Evolutionary conservation across 768 basidiomycete genomes (phyloP), one percentile per base, ranked within the genome.

Genomic region (Amyloporia xantha): DNA sequence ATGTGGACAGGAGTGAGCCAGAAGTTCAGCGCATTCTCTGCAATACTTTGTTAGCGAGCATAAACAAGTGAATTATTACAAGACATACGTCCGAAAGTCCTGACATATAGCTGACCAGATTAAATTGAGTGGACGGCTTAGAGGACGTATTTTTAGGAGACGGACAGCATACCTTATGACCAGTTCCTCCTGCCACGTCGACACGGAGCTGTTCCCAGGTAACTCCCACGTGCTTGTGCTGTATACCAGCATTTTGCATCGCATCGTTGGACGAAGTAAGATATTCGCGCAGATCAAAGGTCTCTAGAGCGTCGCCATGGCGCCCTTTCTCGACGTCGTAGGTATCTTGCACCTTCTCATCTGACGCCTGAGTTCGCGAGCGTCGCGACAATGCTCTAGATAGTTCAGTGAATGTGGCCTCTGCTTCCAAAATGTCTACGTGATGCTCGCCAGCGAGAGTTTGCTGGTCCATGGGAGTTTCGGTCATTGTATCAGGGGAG

Each of bases 191-290:
- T 3, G 72, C 50, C 26, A 79, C 82, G 5, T 78, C 69, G 26
- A 87, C 86, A 50, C 79, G 69, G 1, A 89, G 67, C 55, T 82
- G 71, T 44, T 84, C 75, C 86, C 86, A 89, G 21, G 78, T 78
- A 19, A 89, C 79, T 26, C 84, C 84, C 6, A 88, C 83, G 51
- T 84, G 81, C 73, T 88, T 88, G 57, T 82, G 80, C 50, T 75
- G 76, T 41, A 86, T 81, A 13, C 85, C 85, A 2, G 82, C 82
- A 17, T 64, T 60, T 47, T 85, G 76, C 44, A 78, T 73, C 1
- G 79, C 78, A 55, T 85, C 82, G 59, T 83, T 85, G 12, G 78
- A 81, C 6, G 78, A 77, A 2, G 77, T 68, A 24, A 88, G 71
- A 55, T 84, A 87, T 50, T 85, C 83, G 13, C 75, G 75, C 19